Base-by-base conservation (phyloP, 2,329 filamentous ascomycete species). In the Penicillium sp. region DNA sequence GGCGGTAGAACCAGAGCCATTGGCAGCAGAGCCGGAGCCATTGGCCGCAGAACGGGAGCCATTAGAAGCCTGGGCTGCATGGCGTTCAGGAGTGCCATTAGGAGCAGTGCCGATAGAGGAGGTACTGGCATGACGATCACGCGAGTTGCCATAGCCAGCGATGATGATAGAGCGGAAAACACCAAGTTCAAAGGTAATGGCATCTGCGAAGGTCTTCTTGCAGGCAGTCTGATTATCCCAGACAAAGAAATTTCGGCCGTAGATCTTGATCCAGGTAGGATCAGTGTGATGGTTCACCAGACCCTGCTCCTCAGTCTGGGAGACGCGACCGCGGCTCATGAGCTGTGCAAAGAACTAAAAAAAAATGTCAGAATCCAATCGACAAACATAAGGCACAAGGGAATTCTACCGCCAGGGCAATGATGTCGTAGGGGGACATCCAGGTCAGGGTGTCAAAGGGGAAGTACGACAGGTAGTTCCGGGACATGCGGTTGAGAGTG, bases 361-460 rank as follows among this genome's bases (percentile, higher is more conserved):
- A 13, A 8, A 32, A n/a, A 22, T 4, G 20, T 55, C 27, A 52
- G 52, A 9, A 2, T 23, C 10, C 6, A 14, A 14, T 27, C 4
- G 18, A 20, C 18, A 20, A 27, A 43, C 14, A 23, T 36, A n/a
- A 11, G 36, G 28, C 9, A 39, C 14, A 37, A 37, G 11, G 22
- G 16, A 6, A 14, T 37, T 60, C 40, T 63, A 70, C 68, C 55
- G 56, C 51, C 35, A 67, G 42, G 1, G 52, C 46, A 2, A 52
- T 40, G 20, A 61, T 44, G 22, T 51, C 42, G n/a, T 53, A 52
- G 9, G 54, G 52, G 2, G 56, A 55, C 39, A 61, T 46, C 13
- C 56, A 65, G 22, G 52, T 58, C 13, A 71, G 47, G 1, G 63
- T 62, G 36, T 73, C 69, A 42, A 72, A 72, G 0, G 70, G 69